Evolutionary conservation across 495 filamentous ascomycete genomes (phyloP).

Genomic region (Pyronema omphalodes): DNA sequence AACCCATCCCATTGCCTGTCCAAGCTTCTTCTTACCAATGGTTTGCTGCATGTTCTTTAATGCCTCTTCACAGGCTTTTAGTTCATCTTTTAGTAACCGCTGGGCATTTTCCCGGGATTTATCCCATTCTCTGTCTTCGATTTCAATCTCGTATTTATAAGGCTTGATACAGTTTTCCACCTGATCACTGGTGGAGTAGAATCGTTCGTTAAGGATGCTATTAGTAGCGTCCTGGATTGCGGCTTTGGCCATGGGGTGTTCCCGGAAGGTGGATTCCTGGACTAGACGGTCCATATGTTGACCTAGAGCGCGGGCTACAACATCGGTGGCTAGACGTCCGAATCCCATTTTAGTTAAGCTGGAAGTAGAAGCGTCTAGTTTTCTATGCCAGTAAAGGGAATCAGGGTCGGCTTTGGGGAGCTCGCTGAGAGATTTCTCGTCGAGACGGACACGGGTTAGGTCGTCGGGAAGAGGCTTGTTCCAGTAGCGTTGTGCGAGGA

Average conservation of each 20-base stretch:
- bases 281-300: constrained; percentile 65
- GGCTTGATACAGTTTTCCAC: constrained; percentile 99
- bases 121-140: constrained; percentile 75
- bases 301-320: constrained; percentile 76
- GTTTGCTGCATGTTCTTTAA: constrained; percentile 51
- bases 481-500: constrained; percentile 93
- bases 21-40: constrained; percentile 62
- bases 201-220: constrained; percentile 77
- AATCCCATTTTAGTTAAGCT: constrained; percentile 85
- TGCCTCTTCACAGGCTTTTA: constrained; percentile 63
- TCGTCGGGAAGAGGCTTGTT: constrained; percentile 87
- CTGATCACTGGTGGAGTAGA: constrained; percentile 90
- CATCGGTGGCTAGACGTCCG: constrained; percentile 75
- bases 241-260: constrained; percentile 77
- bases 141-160: constrained; percentile 92
- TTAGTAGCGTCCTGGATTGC: constrained; percentile 79
- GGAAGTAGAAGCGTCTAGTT: constrained; percentile 81
- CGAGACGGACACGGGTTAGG: constrained; percentile 24
- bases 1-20: constrained; percentile 79
- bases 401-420: constrained; percentile 23
- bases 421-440: constrained; percentile 19
- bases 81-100: constrained; percentile 61
- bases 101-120: constrained; percentile 63
- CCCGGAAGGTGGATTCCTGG: constrained; percentile 57
- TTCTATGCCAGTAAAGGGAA: constrained; percentile 66